phyloP scores from a whole-genome alignment of 805 yeast species.

The Ogataea salicorniae region DNA sequence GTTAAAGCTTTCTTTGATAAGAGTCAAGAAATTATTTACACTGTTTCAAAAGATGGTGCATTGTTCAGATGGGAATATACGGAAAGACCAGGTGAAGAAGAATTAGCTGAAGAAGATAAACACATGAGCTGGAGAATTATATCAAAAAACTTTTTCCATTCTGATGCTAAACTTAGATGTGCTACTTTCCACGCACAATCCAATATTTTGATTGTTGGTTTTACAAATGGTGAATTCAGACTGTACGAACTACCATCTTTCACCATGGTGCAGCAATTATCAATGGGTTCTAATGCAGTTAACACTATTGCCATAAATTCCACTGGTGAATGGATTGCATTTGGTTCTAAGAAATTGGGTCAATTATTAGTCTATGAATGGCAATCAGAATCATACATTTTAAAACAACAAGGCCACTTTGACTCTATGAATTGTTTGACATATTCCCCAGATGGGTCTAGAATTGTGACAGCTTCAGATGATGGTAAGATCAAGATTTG shows the following conservation, averaged over 20 bases:
- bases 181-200: conserved; percentile 75
- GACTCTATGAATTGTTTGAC: conserved; percentile 80
- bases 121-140: conserved; percentile 78
- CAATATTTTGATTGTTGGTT: conserved; percentile 81
- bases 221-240: conserved; percentile 84
- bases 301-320: conserved; percentile 74
- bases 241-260: conserved; percentile 83
- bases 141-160: conserved; percentile 67
- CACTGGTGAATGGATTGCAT: conserved; percentile 95
- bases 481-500: conserved; percentile 96
- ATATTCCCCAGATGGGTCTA: conserved; percentile 92
- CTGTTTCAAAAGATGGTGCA: conserved; percentile 93
- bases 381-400: conserved; percentile 94
- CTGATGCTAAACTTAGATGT: conserved; percentile 69
- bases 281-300: conserved; percentile 88
- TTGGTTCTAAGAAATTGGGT: conserved; percentile 88
- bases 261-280: conserved; percentile 73
- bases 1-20: conserved; percentile 80
- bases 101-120: conserved; percentile 38
- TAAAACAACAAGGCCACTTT: conserved; percentile 96
- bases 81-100: conserved; percentile 46
- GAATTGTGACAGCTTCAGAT: conserved; percentile 89
- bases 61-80: conserved; percentile 87
- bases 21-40: conserved; percentile 86
- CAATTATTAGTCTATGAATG: conserved; percentile 95